phyloP scores from a whole-genome alignment of 768 basidiomycete genomes.

The Podaxis sp. region DNA sequence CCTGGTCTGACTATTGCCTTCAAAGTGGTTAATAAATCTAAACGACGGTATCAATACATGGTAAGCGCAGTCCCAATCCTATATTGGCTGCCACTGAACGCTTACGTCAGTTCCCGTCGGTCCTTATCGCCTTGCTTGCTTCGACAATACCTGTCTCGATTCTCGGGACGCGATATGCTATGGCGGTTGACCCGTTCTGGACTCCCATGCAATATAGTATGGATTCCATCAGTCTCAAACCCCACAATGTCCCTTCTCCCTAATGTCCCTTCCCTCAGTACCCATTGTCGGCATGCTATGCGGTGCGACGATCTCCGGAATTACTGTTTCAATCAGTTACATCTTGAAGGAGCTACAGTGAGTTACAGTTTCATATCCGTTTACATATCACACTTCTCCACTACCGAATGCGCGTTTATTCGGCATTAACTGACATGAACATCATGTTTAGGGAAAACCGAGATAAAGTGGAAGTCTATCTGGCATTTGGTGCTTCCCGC shows the following conservation, averaged over 20 bases:
- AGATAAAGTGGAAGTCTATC: constrained; percentile 82
- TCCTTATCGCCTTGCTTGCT: constrained; percentile 64
- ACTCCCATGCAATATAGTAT: constrained; percentile 74
- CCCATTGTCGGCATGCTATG: constrained; percentile 86
- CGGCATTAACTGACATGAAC: neutral
- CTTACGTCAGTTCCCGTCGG: constrained; percentile 50
- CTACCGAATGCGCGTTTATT: neutral
- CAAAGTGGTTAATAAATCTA: constrained; percentile 74
- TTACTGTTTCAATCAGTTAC: constrained; percentile 65
- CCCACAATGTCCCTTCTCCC: neutral
- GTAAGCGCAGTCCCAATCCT: constrained; percentile 27
- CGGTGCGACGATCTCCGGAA: constrained; percentile 71
- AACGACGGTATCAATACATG: constrained; percentile 70
- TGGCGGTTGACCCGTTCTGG: constrained; percentile 80
- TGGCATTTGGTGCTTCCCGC: constrained; percentile 81
- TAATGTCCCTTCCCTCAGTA: constrained; percentile 35
- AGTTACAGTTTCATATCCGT: constrained; percentile 19
- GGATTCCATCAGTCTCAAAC: constrained; percentile 16
- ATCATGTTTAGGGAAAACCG: constrained; percentile 56
- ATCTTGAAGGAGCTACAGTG: constrained; percentile 77
- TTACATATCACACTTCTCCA: neutral
- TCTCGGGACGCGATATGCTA: constrained; percentile 69
- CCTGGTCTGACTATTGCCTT: neutral
- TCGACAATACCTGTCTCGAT: constrained; percentile 80
- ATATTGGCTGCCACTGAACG: neutral